Base-by-base conservation (phyloP, 345 rosid genomes). In the Luvunga scandens region DNA sequence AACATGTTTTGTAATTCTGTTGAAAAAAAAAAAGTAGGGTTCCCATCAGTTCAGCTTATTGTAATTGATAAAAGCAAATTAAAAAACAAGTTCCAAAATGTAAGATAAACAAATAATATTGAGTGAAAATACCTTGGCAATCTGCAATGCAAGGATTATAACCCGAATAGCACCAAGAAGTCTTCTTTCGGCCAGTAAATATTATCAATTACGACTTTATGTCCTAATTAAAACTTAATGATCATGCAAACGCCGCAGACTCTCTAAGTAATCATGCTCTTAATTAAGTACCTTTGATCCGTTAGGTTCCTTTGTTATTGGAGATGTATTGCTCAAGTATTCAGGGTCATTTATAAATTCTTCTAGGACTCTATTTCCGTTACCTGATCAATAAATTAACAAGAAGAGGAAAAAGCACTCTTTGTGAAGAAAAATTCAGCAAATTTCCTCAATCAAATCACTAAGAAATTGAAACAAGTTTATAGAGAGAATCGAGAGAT, bases 101-200 rank as follows among this genome's bases (percentile, higher is more conserved):
- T 9, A 21, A 68, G n/a, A 36, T 22, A 34, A 53, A 50, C 53
- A 36, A 72, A 31, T 16, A 34, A 5, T 34, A 34, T 12, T 12
- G 3, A 81, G 85, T 57, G 60, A 67, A 77, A 27, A 81, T 66
- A 85, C 88, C 89, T 88, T 85, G 22, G 81, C 65, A 61, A 86
- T 88, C 76, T 85, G 82, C 72, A 86, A 48, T 45, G 77, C 83
- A 25, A 88, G 88, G 45, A 86, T 80, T 48, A 73, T 42, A 30
- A 76, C 30, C 91, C 88, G 85, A 65, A 88, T 83, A 65, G 75
- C 76, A 18, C 81, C 34, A n/a, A 88, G 81, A 69, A 88, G 25
- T 65, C 89, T 55, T 88, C 87, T 67, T 80, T 82, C 89, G 8
- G 9, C 39, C 89, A 86, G 36, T 33, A 66, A 25, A 85, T 78